A percentile compares a stretch with the other conserved stretches of the same genome.
phyloP scores from a whole-genome alignment of 345 rosid genomes.

The Lumnitzera racemosa region DNA sequence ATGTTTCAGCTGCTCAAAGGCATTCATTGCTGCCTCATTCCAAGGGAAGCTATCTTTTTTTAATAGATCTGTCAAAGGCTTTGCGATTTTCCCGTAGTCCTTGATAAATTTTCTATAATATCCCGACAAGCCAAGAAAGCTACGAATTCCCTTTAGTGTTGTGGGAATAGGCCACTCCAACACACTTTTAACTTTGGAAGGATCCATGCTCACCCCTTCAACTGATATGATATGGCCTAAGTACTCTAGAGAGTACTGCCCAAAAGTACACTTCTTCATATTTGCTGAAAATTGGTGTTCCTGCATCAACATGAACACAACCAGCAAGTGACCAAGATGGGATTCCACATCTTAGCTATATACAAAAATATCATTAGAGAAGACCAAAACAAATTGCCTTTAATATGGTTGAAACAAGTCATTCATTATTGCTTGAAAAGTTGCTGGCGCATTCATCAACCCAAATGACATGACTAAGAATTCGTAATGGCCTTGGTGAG shows the following conservation, averaged over 20 bases:
- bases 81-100: background rate
- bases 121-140: background rate
- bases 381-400: background rate
- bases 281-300: too few relatives aligned
- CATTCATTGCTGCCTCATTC: background rate
- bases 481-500: slow-evolving; percentile 2
- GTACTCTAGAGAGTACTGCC: too few relatives aligned
- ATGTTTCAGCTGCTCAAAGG: background rate
- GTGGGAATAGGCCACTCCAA: too few relatives aligned
- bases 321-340: too few relatives aligned
- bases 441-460: background rate
- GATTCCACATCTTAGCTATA: too few relatives aligned
- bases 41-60: background rate
- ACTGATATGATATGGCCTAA: too few relatives aligned
- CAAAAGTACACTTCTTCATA: too few relatives aligned
- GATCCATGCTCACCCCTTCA: too few relatives aligned
- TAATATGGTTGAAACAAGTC: background rate
- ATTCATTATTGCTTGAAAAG: background rate
- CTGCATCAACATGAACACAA: too few relatives aligned
- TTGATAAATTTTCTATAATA: background rate
- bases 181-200: too few relatives aligned
- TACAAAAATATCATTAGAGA: background rate
- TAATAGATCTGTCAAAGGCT: background rate
- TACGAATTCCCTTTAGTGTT: background rate
- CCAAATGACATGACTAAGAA: background rate